A percentile compares a stretch with the other conserved stretches of the same genome.
These are phyloP conservation scores for Chrysosporium keratinophilum DNA, from an alignment of 2,329 filamentous ascomycete genomes.

Conservation along the genomic window DNA sequence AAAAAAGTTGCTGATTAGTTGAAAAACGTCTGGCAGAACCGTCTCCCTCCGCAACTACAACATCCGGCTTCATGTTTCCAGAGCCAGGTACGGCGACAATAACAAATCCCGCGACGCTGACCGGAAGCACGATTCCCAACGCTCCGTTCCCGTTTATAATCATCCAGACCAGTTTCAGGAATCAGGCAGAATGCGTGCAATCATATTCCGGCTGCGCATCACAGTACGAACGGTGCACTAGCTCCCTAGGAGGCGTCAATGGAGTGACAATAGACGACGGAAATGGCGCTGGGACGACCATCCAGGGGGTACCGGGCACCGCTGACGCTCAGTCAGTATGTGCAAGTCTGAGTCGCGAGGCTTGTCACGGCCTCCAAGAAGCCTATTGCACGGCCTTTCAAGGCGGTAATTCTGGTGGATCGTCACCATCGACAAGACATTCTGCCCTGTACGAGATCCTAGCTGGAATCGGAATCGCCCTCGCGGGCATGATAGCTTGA, in stretches of 20 bases:
- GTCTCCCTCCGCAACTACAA: slow-evolving; percentile 19
- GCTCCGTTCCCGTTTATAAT: slow-evolving; percentile 43
- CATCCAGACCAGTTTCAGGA: slow-evolving; percentile 45
- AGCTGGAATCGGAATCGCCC: slow-evolving; percentile 36
- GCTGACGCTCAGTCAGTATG: slow-evolving; percentile 36
- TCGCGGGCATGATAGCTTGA: slow-evolving; percentile 38
- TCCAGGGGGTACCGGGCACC: slow-evolving; percentile 35
- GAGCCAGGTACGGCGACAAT: slow-evolving; percentile 23
- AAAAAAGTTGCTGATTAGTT: slow-evolving; percentile 17
- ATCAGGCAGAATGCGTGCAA: slow-evolving; percentile 43
- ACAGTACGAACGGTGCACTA: slow-evolving; percentile 37
- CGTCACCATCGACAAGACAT: neutral
- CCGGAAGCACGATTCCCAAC: slow-evolving; percentile 38
- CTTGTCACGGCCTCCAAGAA: slow-evolving; percentile 41
- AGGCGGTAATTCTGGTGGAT: slow-evolving; percentile 17
- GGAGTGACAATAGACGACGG: slow-evolving; percentile 43
- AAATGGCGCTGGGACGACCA: slow-evolving; percentile 41
- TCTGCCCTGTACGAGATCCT: slow-evolving; percentile 31
- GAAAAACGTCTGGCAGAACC: slow-evolving; percentile 17
- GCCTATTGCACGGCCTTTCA: slow-evolving; percentile 37
- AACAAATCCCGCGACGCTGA: slow-evolving; percentile 24
- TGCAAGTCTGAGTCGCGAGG: slow-evolving; percentile 37
- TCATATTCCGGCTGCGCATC: slow-evolving; percentile 45
- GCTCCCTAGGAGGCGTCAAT: slow-evolving; percentile 39
- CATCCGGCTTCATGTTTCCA: slow-evolving; percentile 29